Conservation (phyloP, 2,329 filamentous ascomycete species). For the Epichloe aotearoae region DNA sequence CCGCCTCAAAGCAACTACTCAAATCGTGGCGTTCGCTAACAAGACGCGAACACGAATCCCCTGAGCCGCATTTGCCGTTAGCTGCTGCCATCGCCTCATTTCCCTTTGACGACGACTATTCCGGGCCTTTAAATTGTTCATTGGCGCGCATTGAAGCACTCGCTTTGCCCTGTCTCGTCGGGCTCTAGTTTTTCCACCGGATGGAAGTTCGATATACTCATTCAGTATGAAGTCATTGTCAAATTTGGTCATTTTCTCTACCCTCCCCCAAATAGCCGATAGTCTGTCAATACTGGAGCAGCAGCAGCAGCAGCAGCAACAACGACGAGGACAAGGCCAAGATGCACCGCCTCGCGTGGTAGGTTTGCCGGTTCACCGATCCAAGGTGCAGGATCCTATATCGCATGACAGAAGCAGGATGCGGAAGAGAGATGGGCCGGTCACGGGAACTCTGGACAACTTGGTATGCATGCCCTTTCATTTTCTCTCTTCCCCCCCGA, state of each 20-base stretch:
- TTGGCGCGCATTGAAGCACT: neutral
- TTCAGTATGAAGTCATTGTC: slow-evolving; percentile 24
- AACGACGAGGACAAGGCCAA: slow-evolving; percentile 11
- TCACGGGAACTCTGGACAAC: slow-evolving; percentile 39
- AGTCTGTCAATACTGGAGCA: slow-evolving; percentile 13
- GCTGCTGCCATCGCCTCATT: neutral
- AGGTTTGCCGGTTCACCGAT: slow-evolving; percentile 27
- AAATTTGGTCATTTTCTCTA: slow-evolving; percentile 11
- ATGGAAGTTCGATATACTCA: neutral
- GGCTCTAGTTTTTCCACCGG: neutral
- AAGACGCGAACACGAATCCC: slow-evolving; percentile 2
- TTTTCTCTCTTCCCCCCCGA: neutral
- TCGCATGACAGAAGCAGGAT: slow-evolving; percentile 24
- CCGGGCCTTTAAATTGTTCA: neutral
- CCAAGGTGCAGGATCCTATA: slow-evolving; percentile 25
- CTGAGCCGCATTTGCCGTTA: neutral
- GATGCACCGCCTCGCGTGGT: slow-evolving; percentile 30
- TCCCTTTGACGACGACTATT: neutral
- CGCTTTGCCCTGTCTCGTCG: neutral
- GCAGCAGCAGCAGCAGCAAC: neutral
- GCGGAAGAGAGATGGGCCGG: slow-evolving; percentile 27
- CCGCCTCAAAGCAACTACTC: neutral
- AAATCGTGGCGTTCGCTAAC: neutral
- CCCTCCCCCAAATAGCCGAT: neutral
- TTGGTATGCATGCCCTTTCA: slow-evolving; percentile 28